Conservation (phyloP, 2,329 filamentous ascomycete genomes). For the Albifimbria verrucaria region DNA sequence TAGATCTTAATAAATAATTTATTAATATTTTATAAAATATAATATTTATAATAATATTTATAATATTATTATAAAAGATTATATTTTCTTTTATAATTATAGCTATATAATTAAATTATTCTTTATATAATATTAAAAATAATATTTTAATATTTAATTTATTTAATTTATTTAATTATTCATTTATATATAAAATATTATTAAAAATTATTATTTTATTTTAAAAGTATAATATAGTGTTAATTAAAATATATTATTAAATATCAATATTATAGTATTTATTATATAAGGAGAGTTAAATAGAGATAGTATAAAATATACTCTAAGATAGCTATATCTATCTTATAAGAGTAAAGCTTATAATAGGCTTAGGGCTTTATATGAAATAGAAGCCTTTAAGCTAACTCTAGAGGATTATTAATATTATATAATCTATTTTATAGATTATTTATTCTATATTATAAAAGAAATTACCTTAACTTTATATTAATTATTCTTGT, state of each 20-base stretch:
- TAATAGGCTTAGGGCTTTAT: too few species aligned
- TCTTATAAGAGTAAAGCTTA: too few species aligned
- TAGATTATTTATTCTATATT: too few species aligned
- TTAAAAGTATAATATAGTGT: neutral
- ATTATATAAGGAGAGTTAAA: neutral
- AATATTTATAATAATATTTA: constrained; percentile 1
- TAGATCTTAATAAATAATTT: neutral
- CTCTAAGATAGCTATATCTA: too few species aligned
- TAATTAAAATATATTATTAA: neutral
- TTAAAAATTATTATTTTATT: neutral
- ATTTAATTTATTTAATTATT: constrained; percentile 2
- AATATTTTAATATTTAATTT: neutral
- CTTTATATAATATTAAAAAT: constrained; percentile 1
- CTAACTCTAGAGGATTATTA: too few species aligned
- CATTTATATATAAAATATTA: neutral
- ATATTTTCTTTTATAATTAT: neutral
- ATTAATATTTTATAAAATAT: neutral
- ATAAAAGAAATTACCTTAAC: too few species aligned
- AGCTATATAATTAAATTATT: neutral
- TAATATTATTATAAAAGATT: constrained; percentile 1
- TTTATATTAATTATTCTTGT: neutral
- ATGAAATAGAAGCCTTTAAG: too few species aligned
- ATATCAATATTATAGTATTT: neutral
- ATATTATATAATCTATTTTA: too few species aligned
- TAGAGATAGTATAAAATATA: too few species aligned